Conservation (phyloP, 257 asterid species). For the Solanum clarkiae region DNA sequence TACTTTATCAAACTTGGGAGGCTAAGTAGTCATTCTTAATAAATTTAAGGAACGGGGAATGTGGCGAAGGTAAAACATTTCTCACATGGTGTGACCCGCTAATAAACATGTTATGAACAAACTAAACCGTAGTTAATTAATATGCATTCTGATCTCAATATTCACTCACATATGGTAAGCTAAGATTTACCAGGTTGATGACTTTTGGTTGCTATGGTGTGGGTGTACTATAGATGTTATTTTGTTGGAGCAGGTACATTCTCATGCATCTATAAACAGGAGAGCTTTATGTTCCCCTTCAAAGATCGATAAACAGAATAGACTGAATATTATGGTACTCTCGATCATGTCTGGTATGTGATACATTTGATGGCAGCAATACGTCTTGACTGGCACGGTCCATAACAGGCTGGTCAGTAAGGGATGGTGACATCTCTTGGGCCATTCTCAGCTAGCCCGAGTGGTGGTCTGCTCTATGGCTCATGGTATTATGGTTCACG, state of each 20-base stretch:
- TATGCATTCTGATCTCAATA: neutral
- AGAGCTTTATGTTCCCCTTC: constrained; percentile 53
- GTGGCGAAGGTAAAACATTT: neutral
- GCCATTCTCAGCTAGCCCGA: constrained; percentile 71
- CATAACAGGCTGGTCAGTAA: constrained; percentile 55
- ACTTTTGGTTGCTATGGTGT: neutral
- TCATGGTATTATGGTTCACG: constrained; percentile 76
- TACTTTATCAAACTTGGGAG: constrained; percentile 71
- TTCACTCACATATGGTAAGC: neutral
- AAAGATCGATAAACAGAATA: constrained; percentile 49
- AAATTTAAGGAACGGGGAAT: neutral
- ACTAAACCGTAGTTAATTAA: neutral
- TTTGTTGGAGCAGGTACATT: constrained; percentile 48
- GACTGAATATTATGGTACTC: constrained; percentile 57
- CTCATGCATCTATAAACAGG: constrained; percentile 83
- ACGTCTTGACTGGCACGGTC: constrained; percentile 39
- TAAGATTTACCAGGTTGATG: neutral
- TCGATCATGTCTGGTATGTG: constrained; percentile 65
- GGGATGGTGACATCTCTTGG: constrained; percentile 33
- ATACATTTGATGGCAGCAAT: constrained; percentile 61
- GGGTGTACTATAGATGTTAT: neutral
- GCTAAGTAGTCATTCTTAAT: constrained; percentile 21
- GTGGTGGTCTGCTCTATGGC: constrained; percentile 79
- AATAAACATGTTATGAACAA: neutral
- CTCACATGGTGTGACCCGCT: neutral